Conservation (phyloP, 768 basidiomycete species). For the Mycena galericulata region DNA sequence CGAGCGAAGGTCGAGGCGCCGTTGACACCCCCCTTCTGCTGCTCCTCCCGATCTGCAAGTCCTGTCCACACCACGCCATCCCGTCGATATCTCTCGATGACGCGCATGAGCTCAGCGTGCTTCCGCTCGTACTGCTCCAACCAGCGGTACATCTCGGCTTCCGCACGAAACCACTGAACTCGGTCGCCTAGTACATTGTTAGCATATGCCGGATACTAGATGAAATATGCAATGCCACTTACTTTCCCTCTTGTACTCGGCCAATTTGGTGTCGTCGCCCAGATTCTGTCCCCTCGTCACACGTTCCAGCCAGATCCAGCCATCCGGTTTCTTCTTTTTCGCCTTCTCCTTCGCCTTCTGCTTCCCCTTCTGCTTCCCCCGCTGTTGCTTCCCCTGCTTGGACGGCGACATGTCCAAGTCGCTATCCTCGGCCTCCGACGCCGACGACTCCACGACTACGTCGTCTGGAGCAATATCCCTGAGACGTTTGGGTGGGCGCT, state of each 20-base stretch:
- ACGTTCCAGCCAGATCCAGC: constrained; percentile 17
- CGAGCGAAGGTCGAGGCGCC: neutral
- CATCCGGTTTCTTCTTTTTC: constrained; percentile 14
- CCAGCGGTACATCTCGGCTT: constrained; percentile 6
- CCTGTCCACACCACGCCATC: constrained; percentile 10
- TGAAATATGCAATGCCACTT: neutral
- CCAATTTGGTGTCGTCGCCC: neutral
- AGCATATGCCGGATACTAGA: neutral
- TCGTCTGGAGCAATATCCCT: constrained; percentile 12
- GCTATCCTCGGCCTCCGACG: constrained; percentile 10
- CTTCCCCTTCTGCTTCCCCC: neutral
- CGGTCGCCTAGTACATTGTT: constrained; percentile 5
- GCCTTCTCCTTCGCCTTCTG: neutral
- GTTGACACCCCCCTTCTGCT: neutral
- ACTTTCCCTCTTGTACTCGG: constrained; percentile 23
- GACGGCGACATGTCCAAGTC: constrained; percentile 1
- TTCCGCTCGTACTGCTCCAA: constrained; percentile 2
- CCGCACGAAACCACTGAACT: constrained; percentile 15
- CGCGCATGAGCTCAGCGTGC: constrained; percentile 14
- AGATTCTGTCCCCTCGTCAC: neutral
- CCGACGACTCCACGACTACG: neutral
- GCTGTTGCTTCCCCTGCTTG: neutral
- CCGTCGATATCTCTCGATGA: constrained; percentile 1
- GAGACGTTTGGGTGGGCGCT: constrained; percentile 6
- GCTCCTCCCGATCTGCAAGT: neutral